Conservation (phyloP, 768 basidiomycete species). For the Trametes cingulata region DNA sequence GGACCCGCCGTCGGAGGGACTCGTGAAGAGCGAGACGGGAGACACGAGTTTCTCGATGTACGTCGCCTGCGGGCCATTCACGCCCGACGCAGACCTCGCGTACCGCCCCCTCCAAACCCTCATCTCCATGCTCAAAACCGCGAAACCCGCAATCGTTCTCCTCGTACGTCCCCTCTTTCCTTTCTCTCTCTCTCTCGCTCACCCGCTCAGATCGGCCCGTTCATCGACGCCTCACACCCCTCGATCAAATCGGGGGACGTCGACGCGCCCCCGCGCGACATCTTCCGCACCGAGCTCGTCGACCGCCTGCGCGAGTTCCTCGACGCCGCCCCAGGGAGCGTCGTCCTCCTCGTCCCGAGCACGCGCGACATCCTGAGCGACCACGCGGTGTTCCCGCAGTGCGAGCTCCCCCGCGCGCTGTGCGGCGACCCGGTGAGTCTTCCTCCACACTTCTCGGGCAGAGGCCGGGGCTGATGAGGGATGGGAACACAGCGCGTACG, state of each 20-base stretch:
- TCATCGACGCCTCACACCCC: conserved; percentile 78
- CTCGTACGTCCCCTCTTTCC: conserved; percentile 50
- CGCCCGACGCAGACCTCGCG: conserved; percentile 70
- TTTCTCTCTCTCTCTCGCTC: neutral
- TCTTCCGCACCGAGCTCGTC: conserved; percentile 70
- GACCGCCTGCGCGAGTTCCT: conserved; percentile 58
- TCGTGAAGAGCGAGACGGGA: conserved; percentile 41
- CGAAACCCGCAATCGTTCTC: conserved; percentile 75
- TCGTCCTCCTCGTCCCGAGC: conserved; percentile 79
- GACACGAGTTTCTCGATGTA: conserved; percentile 60
- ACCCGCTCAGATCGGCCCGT: conserved; percentile 77
- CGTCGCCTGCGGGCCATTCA: conserved; percentile 87
- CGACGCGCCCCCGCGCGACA: conserved; percentile 57
- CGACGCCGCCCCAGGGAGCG: conserved; percentile 62
- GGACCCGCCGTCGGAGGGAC: conserved; percentile 29
- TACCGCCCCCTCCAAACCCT: conserved; percentile 73
- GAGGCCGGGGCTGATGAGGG: neutral
- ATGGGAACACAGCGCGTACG: conserved; percentile 59
- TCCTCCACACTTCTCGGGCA: neutral
- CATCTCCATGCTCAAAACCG: conserved; percentile 56
- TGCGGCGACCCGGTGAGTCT: conserved; percentile 53
- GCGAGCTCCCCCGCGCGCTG: conserved; percentile 50
- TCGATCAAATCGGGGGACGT: conserved; percentile 74
- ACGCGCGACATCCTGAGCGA: conserved; percentile 76
- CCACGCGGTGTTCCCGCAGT: conserved; percentile 87